These are phyloP conservation scores for Paramecium sexaurelia DNA, from an alignment of 73 alveolate species.

Conservation along the genomic window DNA sequence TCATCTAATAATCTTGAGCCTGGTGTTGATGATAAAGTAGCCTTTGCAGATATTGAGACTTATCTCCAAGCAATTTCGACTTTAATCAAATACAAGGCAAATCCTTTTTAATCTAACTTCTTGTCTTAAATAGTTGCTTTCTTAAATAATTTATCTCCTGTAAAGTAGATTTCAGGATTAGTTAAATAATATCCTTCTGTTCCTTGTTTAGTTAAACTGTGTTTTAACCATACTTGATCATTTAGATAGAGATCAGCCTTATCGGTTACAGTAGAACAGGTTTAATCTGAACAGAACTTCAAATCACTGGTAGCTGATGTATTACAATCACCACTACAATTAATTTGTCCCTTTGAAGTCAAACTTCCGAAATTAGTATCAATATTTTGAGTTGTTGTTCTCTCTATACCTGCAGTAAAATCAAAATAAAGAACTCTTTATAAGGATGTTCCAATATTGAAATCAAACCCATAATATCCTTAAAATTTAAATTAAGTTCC, in stretches of 20 bases:
- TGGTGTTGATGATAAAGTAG: background rate
- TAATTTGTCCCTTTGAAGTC: background rate
- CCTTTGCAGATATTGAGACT: background rate
- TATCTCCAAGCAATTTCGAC: background rate
- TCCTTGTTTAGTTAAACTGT: background rate
- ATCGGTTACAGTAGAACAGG: background rate
- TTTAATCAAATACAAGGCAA: background rate
- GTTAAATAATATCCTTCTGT: background rate
- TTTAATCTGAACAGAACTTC: background rate
- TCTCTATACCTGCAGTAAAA: background rate
- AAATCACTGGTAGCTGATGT: background rate
- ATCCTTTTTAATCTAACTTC: background rate
- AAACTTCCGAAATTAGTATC: constrained; percentile 21
- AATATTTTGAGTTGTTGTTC: background rate
- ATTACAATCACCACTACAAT: background rate
- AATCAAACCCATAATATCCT: background rate
- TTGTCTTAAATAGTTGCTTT: background rate
- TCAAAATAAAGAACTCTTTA: background rate
- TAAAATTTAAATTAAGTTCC: background rate
- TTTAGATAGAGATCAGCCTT: background rate
- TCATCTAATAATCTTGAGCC: background rate
- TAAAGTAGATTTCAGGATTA: background rate
- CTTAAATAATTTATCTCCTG: background rate
- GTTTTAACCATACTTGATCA: constrained; percentile 4
- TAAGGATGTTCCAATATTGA: background rate